Evolutionary conservation across 495 filamentous ascomycete species (phyloP), one percentile per base, ranked within the genome.

Genomic region (Geoglossum glabrum): DNA sequence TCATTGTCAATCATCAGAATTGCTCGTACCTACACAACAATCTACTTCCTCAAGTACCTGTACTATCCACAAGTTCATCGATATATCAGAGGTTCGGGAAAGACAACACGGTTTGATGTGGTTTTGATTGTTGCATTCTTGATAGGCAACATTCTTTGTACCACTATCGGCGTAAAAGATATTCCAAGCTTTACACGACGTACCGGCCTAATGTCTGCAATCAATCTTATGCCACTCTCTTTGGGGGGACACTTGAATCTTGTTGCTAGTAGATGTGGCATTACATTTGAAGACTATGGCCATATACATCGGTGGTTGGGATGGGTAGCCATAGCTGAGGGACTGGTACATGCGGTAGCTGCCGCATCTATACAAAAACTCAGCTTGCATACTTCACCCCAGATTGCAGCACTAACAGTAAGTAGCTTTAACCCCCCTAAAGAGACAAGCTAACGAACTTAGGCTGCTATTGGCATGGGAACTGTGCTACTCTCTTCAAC

Each of bases 41-140:
- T 57, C 25, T 57, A 47, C 46, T 47, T 57, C 25, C 33, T 46
- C 28, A 57, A 57, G 56, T n/a, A 57, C 21, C 19, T 57, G 36
- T 47, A 25, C 19, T 57, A 57, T 27, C 56, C 38, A 28, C 36
- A 47, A 19, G 9, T 57, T 27, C 17, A 49, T 47, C 10, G 28
- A 49, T 30, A n/a, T 27, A 23, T 47, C 13, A 57, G 56, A 47
- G 56, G 56, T 27, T 57, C 56, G n/a, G n/a, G 36, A 19, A 49
- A 43, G 21, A 40, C n/a, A 10, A 57, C 56, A 43, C 8, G 46
- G 7, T 28, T 50, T 3, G 10, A 50, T 3, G 7, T 23, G 3
- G 10, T 9, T 25, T 15, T 50, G 2, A 50, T 25, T 3, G 8
- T 25, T 28, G 19, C 2, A 3, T 50, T 50, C 46, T 25, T 50